Percentiles rank a stretch among this genome's conserved stretches.
Conservation (phyloP, 805 yeast genomes). For the Kockiozyma suomiensis region DNA sequence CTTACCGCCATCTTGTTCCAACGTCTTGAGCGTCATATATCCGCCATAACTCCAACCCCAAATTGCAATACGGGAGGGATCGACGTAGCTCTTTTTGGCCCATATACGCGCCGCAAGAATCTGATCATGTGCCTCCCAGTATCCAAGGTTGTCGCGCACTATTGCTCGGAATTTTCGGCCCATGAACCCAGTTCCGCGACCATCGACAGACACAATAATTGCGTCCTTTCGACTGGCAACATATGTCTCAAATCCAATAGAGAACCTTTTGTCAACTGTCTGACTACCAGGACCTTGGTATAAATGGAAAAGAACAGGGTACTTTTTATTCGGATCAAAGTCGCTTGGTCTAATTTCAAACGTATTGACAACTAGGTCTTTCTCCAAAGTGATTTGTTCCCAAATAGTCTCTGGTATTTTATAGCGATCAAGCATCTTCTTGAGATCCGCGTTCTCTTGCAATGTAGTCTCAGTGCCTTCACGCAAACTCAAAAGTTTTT, state of each 20-base stretch:
- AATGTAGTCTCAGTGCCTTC: conserved; percentile 39
- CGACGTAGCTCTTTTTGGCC: conserved; percentile 64
- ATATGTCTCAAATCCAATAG: conserved; percentile 69
- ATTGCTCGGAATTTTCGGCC: conserved; percentile 75
- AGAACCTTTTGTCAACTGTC: conserved; percentile 64
- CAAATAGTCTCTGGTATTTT: conserved; percentile 59
- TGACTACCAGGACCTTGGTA: conserved; percentile 98
- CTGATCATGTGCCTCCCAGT: conserved; percentile 83
- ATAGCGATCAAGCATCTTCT: conserved; percentile 43
- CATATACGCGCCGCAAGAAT: conserved; percentile 79
- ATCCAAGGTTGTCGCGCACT: conserved; percentile 82
- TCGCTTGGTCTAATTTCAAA: conserved; percentile 76
- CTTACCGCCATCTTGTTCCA: conserved; percentile 76
- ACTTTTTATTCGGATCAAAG: conserved; percentile 63
- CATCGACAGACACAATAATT: conserved; percentile 92
- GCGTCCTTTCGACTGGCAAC: conserved; percentile 77
- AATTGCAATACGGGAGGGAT: conserved; percentile 68
- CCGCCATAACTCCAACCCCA: conserved; percentile 99
- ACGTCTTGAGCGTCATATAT: conserved; percentile 82
- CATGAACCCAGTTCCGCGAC: conserved; percentile 92
- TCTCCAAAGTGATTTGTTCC: conserved; percentile 49
- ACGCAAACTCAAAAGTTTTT: conserved; percentile 64
- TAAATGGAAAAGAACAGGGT: conserved; percentile 85
- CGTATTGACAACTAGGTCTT: conserved; percentile 58
- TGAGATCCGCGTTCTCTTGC: conserved; percentile 40